phyloP scores from a whole-genome alignment of 805 yeast genomes.

The Metschnikowia matae region DNA sequence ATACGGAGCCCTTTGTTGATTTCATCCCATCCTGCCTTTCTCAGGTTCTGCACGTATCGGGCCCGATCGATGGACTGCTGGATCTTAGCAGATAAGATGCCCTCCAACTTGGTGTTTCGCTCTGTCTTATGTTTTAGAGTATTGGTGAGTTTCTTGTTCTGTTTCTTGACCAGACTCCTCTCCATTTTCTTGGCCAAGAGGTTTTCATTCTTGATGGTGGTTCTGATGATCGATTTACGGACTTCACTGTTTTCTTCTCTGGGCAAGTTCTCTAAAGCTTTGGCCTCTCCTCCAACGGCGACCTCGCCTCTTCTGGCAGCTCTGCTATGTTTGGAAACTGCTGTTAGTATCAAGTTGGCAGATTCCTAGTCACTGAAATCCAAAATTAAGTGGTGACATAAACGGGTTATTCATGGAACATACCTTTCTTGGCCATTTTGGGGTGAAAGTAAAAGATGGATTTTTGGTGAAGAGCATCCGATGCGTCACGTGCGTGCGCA shows the following conservation, averaged over 20 bases:
- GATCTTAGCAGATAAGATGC: conserved; percentile 57
- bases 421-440: conserved; percentile 39
- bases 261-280: conserved; percentile 49
- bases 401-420: conserved; percentile 12
- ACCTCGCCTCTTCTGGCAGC: conserved; percentile 70
- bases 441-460: conserved; percentile 1
- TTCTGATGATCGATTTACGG: conserved; percentile 61
- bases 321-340: conserved; percentile 64
- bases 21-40: conserved; percentile 72
- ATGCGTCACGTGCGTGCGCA: conserved; percentile 1
- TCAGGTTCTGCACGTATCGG: conserved; percentile 52
- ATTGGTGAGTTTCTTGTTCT: conserved; percentile 29
- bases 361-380: too few relatives aligned
- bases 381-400: too few relatives aligned
- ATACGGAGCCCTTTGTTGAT: conserved; percentile 50
- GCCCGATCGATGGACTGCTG: conserved; percentile 63
- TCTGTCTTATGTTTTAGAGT: conserved; percentile 37
- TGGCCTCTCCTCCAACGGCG: conserved; percentile 42
- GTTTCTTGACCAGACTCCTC: conserved; percentile 30
- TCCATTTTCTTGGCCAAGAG: conserved; percentile 55
- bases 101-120: conserved; percentile 49
- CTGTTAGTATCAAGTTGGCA: conserved; percentile 16
- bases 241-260: conserved; percentile 58
- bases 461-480: conserved; percentile 2
- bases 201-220: conserved; percentile 61